Evolutionary conservation across 768 basidiomycete genomes (phyloP).

Genomic region (Sarcodon sp.): DNA sequence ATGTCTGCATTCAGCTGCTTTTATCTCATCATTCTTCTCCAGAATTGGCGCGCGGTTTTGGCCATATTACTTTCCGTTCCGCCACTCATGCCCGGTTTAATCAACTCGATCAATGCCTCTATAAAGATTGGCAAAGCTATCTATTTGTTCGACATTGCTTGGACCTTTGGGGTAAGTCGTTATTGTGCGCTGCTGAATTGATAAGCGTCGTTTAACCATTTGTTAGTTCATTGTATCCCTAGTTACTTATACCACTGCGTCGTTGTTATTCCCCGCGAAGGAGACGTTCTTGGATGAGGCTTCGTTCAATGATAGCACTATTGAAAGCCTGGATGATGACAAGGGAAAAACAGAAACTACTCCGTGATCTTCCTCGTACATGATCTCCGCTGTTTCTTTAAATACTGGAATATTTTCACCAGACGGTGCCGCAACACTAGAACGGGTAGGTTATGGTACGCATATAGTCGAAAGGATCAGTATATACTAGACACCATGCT

Average conservation of each 20-base stretch:
- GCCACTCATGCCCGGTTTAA: constrained; percentile 67
- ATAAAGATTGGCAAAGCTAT: constrained; percentile 46
- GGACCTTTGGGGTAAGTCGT: constrained; percentile 55
- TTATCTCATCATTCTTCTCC: not conserved
- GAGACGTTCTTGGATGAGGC: constrained; percentile 19
- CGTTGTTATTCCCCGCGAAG: constrained; percentile 23
- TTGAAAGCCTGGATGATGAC: not conserved
- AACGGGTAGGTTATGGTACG: no score
- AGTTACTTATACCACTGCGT: constrained; percentile 19
- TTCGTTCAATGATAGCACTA: not conserved
- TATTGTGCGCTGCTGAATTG: not conserved
- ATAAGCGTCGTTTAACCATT: not conserved
- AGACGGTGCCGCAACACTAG: no score
- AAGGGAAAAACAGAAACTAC: no score
- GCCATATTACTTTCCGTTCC: constrained; percentile 57
- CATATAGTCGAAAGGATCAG: no score
- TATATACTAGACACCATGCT: no score
- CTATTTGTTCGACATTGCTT: constrained; percentile 58
- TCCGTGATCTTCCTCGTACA: no score
- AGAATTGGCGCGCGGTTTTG: constrained; percentile 77
- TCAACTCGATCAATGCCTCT: constrained; percentile 55
- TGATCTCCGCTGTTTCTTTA: no score
- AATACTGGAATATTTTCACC: no score
- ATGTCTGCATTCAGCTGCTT: not conserved
- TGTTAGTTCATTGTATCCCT: constrained; percentile 20